Evolutionary conservation across 164 flowering plant species (phyloP), one percentile per base, ranked within the genome.

Genomic region (Vitis vinifera): DNA sequence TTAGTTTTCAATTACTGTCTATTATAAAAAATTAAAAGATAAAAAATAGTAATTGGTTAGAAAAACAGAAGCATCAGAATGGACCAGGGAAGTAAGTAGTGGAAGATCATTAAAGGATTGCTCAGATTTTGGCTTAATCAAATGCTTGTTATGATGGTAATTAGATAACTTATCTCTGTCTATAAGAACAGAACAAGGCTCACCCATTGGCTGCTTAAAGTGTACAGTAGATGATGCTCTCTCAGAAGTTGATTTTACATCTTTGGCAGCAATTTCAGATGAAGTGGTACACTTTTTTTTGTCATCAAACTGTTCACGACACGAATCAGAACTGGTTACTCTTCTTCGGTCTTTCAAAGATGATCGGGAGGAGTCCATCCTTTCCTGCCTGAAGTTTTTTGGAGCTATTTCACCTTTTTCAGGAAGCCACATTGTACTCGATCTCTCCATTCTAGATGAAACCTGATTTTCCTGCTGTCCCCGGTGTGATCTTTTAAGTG

Each of bases 201-300:
- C 55, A 72, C 66, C 48, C 44, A 49, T 10, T 17, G 70, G 58
- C 48, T 50, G 16, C 55, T 68, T 55, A 31, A 23, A 27, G 48
- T 19, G 1, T 8, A 17, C 4, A 1, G 55, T 44, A 67, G 3
- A 10, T 19, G 74, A 58, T 51, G 37, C 59, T 49, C 17, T 66
- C 63, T 53, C n/a, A 8, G 63, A 71, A 67, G 16, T 10, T 66
- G 67, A 27, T 62, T 50, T 62, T 17, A 16, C 58, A 8, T 51
- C 62, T 50, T 31, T 47, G 37, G 68, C 9, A 50, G 19, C 48
- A 37, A 63, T 27, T 16, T 48, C 19, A 65, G 73, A 65, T 50
- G 74, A 68, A 55, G 60, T 13, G 11, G 67, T 65, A 10, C 57
- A 56, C 64, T 71, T 83, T 55, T 74, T 66, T 73, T 65, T 77